Percentiles rank a stretch among this genome's conserved stretches.
phyloP scores from a whole-genome alignment of 495 filamentous ascomycete genomes.

The Hyaloscypha bicolor region DNA sequence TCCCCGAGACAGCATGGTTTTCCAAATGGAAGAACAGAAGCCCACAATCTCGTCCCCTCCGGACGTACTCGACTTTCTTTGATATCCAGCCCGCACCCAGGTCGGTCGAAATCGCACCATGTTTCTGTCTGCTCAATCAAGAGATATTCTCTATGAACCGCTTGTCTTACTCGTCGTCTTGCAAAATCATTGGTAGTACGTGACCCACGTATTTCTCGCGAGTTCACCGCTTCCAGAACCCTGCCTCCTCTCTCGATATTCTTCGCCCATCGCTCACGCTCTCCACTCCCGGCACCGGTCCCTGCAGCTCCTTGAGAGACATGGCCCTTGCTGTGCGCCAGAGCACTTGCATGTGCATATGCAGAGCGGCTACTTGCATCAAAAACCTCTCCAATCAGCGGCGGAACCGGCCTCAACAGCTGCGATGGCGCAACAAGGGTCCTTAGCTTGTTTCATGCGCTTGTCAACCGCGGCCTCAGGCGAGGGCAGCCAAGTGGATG shows the following conservation, averaged over 20 bases:
- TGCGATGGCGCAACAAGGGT: constrained; percentile 20
- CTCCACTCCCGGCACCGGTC: constrained; percentile 34
- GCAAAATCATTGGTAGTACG: constrained; percentile 32
- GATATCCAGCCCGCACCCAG: background rate
- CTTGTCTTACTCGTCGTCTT: constrained; percentile 22
- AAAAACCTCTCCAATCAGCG: constrained; percentile 30
- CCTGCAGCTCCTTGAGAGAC: constrained; percentile 33
- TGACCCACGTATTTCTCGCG: constrained; percentile 33
- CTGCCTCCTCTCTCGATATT: background rate
- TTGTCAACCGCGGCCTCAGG: constrained; percentile 11
- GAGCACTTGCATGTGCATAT: constrained; percentile 34
- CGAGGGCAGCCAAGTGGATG: background rate
- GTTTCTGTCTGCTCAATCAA: background rate
- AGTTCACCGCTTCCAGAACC: constrained; percentile 32
- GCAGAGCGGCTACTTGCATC: constrained; percentile 33
- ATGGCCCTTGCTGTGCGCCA: constrained; percentile 28
- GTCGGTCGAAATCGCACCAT: background rate
- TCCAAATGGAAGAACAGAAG: constrained; percentile 1
- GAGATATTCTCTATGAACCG: constrained; percentile 18
- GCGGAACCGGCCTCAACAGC: constrained; percentile 14
- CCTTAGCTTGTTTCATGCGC: constrained; percentile 34
- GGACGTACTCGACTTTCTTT: background rate
- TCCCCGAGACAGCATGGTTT: constrained; percentile 27
- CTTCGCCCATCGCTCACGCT: constrained; percentile 18
- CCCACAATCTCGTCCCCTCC: background rate